Evolutionary conservation across 2,329 filamentous ascomycete species (phyloP), one percentile per base, ranked within the genome.

Genomic region (Diaporthe sp.): DNA sequence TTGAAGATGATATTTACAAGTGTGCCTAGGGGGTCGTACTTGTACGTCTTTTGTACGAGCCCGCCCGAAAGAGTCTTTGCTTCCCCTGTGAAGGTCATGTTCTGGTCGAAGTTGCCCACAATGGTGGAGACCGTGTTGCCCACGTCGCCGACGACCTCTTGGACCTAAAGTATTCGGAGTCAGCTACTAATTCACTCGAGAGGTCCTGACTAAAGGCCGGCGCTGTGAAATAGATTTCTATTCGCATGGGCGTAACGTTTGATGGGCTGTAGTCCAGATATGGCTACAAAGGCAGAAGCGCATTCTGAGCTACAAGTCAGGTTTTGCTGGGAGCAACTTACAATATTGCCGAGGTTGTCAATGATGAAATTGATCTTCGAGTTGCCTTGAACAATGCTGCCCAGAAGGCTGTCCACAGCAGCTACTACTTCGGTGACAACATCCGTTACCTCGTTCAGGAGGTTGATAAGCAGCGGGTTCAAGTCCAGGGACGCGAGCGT

Each of bases 261-360:
- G 27, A 35, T 10, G 19, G 27, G 19, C 19, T 22, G 58, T 3
- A 61, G 13, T 13, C n/a, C 10, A 17, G 2, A 13, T 22, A 39
- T 22, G 12, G 13, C 15, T 42, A 9, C 13, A 10, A 15, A 30
- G 13, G 15, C 15, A 44, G 15, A 44, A 32, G 25, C 0, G 25
- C 8, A 15, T 22, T 32, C 59, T 47, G 39, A 19, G 15, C 13
- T n/a, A 22, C 2, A 30, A 25, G 7, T 25, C 1, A 10, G n/a
- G 12, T 4, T 63, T 22, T 22, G 15, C 22, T 13, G 12, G 63
- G 9, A 5, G 9, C 30, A 39, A 17, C 63, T 68, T 68, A 68
- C 88, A 75, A 92, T 91, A 77, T 92, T 91, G 47, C 90, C 90
- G 3, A 92, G 83, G 77, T 92, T 91, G 79, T 91, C 90, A 75